Base-by-base conservation (phyloP, 2,329 filamentous ascomycete species). In the Aspergillus aculeatus region DNA sequence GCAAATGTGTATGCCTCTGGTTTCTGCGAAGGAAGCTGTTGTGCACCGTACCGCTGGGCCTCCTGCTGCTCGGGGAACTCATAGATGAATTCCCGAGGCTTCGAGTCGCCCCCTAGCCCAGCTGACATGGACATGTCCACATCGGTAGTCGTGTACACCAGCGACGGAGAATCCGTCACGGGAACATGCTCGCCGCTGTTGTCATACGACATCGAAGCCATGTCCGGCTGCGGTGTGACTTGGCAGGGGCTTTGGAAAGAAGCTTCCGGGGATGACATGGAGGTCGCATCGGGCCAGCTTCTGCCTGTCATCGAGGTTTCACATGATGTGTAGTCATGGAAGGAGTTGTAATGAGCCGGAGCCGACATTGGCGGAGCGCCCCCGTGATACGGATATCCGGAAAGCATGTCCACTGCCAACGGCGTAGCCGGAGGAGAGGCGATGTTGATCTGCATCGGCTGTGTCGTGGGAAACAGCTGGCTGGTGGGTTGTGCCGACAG, bases 361-460 rank as follows among this genome's bases (percentile, higher is more conserved):
- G 77, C 77, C 26, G 78, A 79, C 69, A 78, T 72, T 4, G 77
- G 75, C 7, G 77, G 75, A 32, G 69, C 71, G 2, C 75, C 67
- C 29, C 69, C 68, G 32, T 75, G 73, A 59, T 76, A 78, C 31
- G 72, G 69, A 54, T 75, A 73, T 6, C 74, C 69, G 11, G 74
- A 70, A 60, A 78, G 73, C 59, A 77, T 70, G 44, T 78, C 74
- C 52, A 72, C 56, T 14, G 68, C 64, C 56, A 80, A 57, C 1
- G 78, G 78, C 4, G 78, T 80, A n/a, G 74, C 68, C 2, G 78
- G 78, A 48, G 78, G 78, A 14, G 78, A 80, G 47, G 75, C 73
- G 54, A 75, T 73, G 63, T 77, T 76, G 35, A 77, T 71, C 63
- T 75, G 75, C 73, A 77, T 74, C 7, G 74, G 67, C 58, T 78